These are phyloP conservation scores for Xenoacremonium recifei DNA, from an alignment of 2,329 filamentous ascomycete species.

Conservation along the genomic window DNA sequence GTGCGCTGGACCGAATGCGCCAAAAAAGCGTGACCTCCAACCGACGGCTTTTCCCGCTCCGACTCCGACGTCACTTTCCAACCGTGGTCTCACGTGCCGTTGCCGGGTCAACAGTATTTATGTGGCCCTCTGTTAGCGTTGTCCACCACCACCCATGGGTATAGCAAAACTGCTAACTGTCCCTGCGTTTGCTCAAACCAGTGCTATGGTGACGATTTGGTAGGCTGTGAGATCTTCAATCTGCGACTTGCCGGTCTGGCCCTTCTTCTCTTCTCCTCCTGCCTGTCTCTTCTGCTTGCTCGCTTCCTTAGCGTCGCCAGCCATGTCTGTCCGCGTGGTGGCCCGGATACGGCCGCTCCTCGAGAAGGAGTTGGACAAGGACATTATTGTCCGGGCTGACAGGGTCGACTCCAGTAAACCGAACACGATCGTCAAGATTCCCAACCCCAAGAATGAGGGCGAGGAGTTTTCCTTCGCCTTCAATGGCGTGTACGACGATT, in stretches of 20 bases:
- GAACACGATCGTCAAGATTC: constrained; percentile 76
- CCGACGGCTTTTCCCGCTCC: constrained; percentile 32
- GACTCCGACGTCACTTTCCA: constrained; percentile 23
- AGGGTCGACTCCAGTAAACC: constrained; percentile 60
- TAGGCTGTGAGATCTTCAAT: constrained; percentile 22
- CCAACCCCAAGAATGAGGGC: constrained; percentile 86
- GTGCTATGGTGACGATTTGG: constrained; percentile 19
- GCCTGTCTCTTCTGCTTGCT: constrained; percentile 13
- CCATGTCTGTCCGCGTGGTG: constrained; percentile 77
- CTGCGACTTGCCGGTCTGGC: constrained; percentile 9
- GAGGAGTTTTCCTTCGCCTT: constrained; percentile 95
- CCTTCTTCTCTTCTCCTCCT: constrained; percentile 5
- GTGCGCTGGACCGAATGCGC: constrained; percentile 5
- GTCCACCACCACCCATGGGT: constrained; percentile 13
- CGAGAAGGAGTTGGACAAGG: constrained; percentile 79
- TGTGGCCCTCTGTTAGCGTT: constrained; percentile 4
- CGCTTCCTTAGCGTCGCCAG: too few species aligned
- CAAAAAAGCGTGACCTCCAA: constrained; percentile 16
- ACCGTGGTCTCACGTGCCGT: constrained; percentile 31
- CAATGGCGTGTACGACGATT: constrained; percentile 84
- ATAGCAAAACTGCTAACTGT: constrained; percentile 20
- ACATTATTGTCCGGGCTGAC: constrained; percentile 76
- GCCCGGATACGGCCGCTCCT: constrained; percentile 87
- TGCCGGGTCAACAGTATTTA: constrained; percentile 25
- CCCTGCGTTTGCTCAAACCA: too few species aligned